These are phyloP conservation scores for Parastagonospora avenae DNA, from an alignment of 2,329 filamentous ascomycete species.

Conservation along the genomic window DNA sequence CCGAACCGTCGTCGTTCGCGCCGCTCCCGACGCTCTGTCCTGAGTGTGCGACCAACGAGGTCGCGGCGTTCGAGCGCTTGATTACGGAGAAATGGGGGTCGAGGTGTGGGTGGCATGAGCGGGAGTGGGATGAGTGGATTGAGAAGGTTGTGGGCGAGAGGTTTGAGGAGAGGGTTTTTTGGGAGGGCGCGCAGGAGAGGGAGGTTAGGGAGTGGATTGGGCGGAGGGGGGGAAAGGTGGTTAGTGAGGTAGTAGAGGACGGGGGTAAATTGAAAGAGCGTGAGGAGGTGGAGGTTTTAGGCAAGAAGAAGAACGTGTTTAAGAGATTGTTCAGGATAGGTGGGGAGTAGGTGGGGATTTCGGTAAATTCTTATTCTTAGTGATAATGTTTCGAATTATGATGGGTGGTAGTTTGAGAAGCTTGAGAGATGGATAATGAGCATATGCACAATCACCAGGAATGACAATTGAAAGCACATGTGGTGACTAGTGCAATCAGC, in stretches of 20 bases:
- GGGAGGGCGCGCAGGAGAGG: constrained; percentile 37
- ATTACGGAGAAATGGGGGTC: constrained; percentile 27
- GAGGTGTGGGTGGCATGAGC: constrained; percentile 24
- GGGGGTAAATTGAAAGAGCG: constrained; percentile 11
- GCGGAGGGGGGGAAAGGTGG: constrained; percentile 3
- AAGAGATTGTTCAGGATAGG: constrained; percentile 20
- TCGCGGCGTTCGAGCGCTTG: constrained; percentile 24
- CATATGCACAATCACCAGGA: background rate
- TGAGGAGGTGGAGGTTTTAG: background rate
- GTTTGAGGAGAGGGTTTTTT: constrained; percentile 30
- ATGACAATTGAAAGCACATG: too few species aligned
- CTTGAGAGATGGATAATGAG: background rate
- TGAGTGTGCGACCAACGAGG: constrained; percentile 28
- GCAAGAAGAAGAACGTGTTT: constrained; percentile 17
- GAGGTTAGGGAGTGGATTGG: constrained; percentile 25
- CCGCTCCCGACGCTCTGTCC: constrained; percentile 34
- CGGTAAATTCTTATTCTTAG: background rate
- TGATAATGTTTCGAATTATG: background rate
- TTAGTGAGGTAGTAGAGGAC: constrained; percentile 2
- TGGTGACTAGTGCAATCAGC: background rate
- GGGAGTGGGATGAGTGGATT: constrained; percentile 35
- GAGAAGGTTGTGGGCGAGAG: constrained; percentile 21
- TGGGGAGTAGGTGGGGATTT: background rate
- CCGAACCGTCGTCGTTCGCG: constrained; percentile 16
- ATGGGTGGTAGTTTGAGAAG: background rate